These are phyloP conservation scores for Austropuccinia psidii DNA, from an alignment of 1,284 basidiomycete species.

Conservation along the genomic window DNA sequence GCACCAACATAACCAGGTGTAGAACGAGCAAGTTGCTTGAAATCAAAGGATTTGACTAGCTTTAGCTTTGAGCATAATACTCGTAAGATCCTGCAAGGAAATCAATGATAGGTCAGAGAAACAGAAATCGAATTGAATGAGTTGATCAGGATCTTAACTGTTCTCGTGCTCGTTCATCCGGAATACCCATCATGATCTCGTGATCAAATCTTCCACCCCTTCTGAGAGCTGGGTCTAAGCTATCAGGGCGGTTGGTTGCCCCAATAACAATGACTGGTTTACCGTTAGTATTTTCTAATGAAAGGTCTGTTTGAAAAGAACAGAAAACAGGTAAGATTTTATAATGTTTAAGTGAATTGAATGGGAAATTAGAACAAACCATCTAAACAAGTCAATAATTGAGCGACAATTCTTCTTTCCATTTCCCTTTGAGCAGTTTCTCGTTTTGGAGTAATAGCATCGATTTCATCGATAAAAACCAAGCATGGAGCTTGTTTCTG, in stretches of 20 bases:
- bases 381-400: conserved; percentile 95
- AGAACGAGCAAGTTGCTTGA: conserved; percentile 70
- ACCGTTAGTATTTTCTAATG: conserved; percentile 82
- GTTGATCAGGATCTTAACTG: conserved; percentile 57
- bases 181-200: conserved; percentile 95
- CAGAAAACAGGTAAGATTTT: conserved; percentile 33
- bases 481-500: conserved; percentile 80
- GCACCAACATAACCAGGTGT: conserved; percentile 97
- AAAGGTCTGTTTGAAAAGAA: conserved; percentile 57
- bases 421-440: conserved; percentile 96
- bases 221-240: conserved; percentile 82
- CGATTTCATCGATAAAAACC: conserved; percentile 93
- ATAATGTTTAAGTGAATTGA: neutral
- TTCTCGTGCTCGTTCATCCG: conserved; percentile 77
- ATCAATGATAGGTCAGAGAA: neutral
- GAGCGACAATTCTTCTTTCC: conserved; percentile 93
- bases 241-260: conserved; percentile 91
- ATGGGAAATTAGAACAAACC: conserved; percentile 53
- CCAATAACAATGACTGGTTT: conserved; percentile 91
- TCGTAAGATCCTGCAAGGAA: conserved; percentile 60
- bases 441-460: conserved; percentile 93
- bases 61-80: conserved; percentile 69
- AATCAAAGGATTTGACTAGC: conserved; percentile 73
- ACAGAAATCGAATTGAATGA: neutral
- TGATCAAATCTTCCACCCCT: conserved; percentile 93